Conservation (phyloP, 2,329 filamentous ascomycete species). For the Ceratocystis papillata region DNA sequence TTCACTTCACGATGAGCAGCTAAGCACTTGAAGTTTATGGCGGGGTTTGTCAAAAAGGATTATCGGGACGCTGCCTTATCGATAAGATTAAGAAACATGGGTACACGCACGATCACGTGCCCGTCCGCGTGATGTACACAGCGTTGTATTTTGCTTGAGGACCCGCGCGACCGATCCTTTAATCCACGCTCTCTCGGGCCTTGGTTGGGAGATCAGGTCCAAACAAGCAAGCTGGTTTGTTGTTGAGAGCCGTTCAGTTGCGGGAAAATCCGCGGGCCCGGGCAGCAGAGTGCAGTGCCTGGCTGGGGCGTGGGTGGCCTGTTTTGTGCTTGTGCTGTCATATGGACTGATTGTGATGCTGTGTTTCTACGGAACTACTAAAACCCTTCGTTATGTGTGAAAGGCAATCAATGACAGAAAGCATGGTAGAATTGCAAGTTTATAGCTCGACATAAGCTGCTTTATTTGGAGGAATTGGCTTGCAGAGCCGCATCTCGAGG, state of each 20-base stretch:
- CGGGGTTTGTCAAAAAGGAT: slow-evolving; percentile 7
- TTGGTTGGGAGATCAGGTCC: background rate
- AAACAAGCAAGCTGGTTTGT: background rate
- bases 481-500: no score
- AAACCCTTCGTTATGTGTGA: no score
- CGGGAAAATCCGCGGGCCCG: slow-evolving; percentile 16
- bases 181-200: slow-evolving; percentile 17
- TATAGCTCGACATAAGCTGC: no score
- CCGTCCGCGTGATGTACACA: background rate
- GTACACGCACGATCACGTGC: background rate
- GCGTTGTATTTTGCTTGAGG: background rate
- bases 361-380: no score
- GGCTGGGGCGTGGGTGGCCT: background rate
- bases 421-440: no score
- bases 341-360: no score
- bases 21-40: background rate
- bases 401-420: no score
- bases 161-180: slow-evolving; percentile 23
- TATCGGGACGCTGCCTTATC: slow-evolving; percentile 9
- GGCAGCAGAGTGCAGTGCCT: background rate
- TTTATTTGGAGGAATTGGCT: no score
- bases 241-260: background rate
- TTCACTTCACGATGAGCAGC: no score
- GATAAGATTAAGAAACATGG: background rate
- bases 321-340: background rate